phyloP scores from a whole-genome alignment of 495 filamentous ascomycete genomes.

The Penicillium angulare region DNA sequence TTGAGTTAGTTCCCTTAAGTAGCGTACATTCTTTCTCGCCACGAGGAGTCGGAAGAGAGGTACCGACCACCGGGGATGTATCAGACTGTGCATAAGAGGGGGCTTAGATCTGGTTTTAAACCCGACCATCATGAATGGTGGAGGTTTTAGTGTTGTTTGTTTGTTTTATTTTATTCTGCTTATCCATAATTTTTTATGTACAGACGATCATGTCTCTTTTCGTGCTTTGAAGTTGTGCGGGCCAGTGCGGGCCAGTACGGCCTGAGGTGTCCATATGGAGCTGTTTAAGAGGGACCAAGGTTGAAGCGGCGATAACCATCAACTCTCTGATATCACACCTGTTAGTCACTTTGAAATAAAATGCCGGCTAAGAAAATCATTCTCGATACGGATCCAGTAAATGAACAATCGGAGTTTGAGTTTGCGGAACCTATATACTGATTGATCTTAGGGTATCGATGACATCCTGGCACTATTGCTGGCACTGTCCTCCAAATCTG shows the following conservation, averaged over 20 bases:
- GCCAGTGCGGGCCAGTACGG: not conserved
- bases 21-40: conserved; percentile 12
- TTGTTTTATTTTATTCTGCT: not conserved
- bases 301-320: conserved; percentile 1
- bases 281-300: not conserved
- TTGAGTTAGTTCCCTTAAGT: conserved; percentile 17
- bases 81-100: too few species aligned
- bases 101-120: too few species aligned
- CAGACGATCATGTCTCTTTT: not conserved
- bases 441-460: conserved; percentile 70
- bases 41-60: conserved; percentile 19
- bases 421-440: not conserved
- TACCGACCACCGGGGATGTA: not conserved
- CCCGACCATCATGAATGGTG: too few species aligned
- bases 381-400: conserved; percentile 87
- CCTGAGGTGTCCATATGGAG: conserved; percentile 1
- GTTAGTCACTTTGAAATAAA: not conserved
- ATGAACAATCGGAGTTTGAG: not conserved
- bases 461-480: conserved; percentile 85
- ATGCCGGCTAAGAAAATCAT: conserved; percentile 65
- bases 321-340: not conserved
- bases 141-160: not conserved
- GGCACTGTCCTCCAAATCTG: conserved; percentile 75
- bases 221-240: not conserved
- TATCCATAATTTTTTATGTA: too few species aligned